Evolutionary conservation across 73 alveolate genomes (phyloP).

Genomic region (Stentor coeruleus): DNA sequence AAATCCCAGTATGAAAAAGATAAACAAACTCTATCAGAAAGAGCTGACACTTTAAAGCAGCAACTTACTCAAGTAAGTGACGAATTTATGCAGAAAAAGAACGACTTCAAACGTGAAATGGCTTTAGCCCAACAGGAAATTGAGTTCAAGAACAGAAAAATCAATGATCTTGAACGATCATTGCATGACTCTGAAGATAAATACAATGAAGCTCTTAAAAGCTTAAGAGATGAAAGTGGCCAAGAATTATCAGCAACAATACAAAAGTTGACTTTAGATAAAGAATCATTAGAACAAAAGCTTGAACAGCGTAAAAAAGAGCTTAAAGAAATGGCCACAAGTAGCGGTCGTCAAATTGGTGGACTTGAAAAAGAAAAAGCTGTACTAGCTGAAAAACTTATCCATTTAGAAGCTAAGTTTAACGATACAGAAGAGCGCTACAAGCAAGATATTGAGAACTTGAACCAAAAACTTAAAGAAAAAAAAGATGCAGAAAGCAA

Average conservation of each 20-base stretch:
- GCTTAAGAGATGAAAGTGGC: constrained; percentile 24
- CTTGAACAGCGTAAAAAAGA: neutral
- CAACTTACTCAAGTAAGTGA: neutral
- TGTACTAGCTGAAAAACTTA: neutral
- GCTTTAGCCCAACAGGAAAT: neutral
- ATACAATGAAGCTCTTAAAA: constrained; percentile 8
- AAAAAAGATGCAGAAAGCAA: neutral
- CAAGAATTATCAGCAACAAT: neutral
- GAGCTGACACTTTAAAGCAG: neutral
- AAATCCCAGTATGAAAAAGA: constrained; percentile 74
- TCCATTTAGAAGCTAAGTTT: neutral
- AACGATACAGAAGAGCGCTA: neutral
- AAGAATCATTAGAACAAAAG: neutral
- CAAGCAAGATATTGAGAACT: neutral
- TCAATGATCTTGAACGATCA: neutral
- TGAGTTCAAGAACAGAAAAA: constrained; percentile 4
- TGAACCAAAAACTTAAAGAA: neutral
- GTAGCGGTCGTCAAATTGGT: neutral
- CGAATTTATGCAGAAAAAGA: neutral
- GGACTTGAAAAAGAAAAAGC: neutral
- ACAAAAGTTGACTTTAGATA: neutral
- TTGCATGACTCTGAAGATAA: neutral
- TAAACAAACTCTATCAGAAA: constrained; percentile 1
- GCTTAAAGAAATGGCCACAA: constrained; percentile 6
- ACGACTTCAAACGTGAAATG: constrained; percentile 2